These are phyloP conservation scores for Talaromyces sp. DNA, from an alignment of 2,329 filamentous ascomycete species.

Conservation along the genomic window DNA sequence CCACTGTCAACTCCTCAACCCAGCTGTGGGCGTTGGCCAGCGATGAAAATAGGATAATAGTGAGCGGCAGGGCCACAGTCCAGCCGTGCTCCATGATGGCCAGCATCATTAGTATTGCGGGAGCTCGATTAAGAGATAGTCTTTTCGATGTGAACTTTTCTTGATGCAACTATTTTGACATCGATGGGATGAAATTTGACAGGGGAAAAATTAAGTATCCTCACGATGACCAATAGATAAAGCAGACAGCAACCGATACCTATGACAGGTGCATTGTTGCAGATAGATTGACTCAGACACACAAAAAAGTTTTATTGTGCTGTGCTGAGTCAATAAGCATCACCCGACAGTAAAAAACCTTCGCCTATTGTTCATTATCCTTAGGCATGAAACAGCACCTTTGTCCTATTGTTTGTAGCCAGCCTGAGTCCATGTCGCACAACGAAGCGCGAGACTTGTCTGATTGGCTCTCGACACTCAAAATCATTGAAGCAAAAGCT, in stretches of 20 bases:
- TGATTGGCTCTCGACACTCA: not conserved
- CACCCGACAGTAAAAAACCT: not conserved
- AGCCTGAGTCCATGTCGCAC: not conserved
- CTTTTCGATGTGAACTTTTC: not conserved
- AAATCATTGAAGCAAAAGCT: not conserved
- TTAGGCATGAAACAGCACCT: not conserved
- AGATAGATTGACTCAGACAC: not conserved
- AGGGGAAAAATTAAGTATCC: not conserved
- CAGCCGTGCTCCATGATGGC: constrained; percentile 11
- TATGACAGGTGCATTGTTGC: not conserved
- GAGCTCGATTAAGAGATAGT: not conserved
- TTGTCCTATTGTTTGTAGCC: not conserved
- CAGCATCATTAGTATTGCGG: constrained; percentile 1
- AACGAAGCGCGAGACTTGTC: not conserved
- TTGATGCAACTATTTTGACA: not conserved
- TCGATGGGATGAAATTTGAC: not conserved
- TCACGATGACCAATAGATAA: not conserved
- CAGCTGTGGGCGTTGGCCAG: constrained; percentile 64
- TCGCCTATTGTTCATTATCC: not conserved
- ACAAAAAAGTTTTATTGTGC: not conserved
- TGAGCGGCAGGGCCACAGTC: constrained; percentile 9
- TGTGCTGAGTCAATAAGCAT: not conserved
- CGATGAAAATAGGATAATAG: constrained; percentile 21
- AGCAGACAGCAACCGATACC: not conserved
- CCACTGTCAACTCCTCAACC: constrained; percentile 70